Evolutionary conservation across 2,329 filamentous ascomycete species (phyloP), one percentile per base, ranked within the genome.

Genomic region (Cordyceps militaris): DNA sequence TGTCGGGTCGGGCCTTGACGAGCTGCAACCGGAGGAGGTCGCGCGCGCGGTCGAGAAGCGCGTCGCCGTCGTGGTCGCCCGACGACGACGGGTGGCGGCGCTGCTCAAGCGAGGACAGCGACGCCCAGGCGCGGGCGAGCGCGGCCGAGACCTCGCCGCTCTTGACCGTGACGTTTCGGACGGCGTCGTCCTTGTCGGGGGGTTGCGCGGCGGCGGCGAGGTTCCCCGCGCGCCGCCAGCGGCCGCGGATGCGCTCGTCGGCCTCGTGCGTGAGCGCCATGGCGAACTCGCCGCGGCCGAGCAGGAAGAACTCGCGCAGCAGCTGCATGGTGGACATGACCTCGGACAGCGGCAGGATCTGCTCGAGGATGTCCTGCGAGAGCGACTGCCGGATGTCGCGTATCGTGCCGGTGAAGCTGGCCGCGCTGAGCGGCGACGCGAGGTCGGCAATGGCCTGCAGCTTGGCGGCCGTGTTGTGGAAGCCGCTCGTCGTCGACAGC

Each of bases 231-330:
- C 85, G 76, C 63, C 79, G 83, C 79, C 89, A 89, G 51, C 90
- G 84, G 62, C 83, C 85, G n/a, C 84, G 81, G 24, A 94, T 81
- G 63, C 85, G 87, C 56, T 87, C 83, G 63, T 97, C 91, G 1
- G 93, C 91, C 73, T 97, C 89, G 36, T 87, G 83, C 1, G 95
- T 90, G 26, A 99, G 73, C 0, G 88, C 87, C 72, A 94, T 85
- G 21, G 92, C 91, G 69, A 99, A 99, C 69, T 97, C 94, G 54
- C 93, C 93, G 34, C 90, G 83, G 1, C 88, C 87, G 0, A 99
- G 79, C 2, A 99, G 79, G 63, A 97, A 90, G 72, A 96, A 97
- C 58, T 94, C 86, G 49, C 92, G 82, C 1, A 97, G 78, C 9
- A 97, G 77, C 28, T 84, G 83, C 14, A 97, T 76, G 51, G 89